Percentiles rank a stretch among this genome's conserved stretches.
Evolutionary conservation across 768 basidiomycete genomes (phyloP).

Genomic region (Termitomyces sp.): DNA sequence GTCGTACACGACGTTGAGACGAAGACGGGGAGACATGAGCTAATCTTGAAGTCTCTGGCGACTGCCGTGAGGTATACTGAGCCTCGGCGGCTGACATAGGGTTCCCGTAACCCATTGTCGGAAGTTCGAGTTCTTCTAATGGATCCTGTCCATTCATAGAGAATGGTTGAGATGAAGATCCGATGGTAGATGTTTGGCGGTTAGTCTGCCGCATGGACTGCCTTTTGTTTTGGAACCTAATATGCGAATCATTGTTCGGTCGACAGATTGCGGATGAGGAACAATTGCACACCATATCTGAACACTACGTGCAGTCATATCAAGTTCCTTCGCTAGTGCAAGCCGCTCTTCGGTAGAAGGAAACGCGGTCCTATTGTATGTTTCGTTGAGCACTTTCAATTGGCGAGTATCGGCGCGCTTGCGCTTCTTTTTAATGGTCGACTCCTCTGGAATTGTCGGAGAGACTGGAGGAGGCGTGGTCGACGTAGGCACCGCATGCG

Average conservation of each 20-base stretch:
- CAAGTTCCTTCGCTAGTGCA: constrained; percentile 66
- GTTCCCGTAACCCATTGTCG: constrained; percentile 26
- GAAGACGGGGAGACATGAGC: constrained; percentile 27
- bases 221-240: constrained; percentile 84
- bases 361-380: constrained; percentile 76
- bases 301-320: constrained; percentile 81
- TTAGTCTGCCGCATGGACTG: constrained; percentile 78
- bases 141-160: constrained; percentile 32
- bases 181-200: constrained; percentile 49
- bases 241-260: constrained; percentile 17
- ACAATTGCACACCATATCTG: constrained; percentile 65
- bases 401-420: constrained; percentile 80
- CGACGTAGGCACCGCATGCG: constrained; percentile 31
- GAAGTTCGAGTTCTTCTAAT: constrained; percentile 32
- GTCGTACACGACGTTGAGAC: constrained; percentile 39
- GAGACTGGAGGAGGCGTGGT: constrained; percentile 47
- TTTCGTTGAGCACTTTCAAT: constrained; percentile 75
- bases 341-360: constrained; percentile 85
- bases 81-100: constrained; percentile 26
- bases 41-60: constrained; percentile 31
- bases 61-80: constrained; percentile 33
- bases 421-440: constrained; percentile 83
- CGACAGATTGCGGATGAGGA: constrained; percentile 10
- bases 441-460: constrained; percentile 47
- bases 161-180: constrained; percentile 42